Conservation (phyloP, 2,329 filamentous ascomycete species). For the Aspergillus transmontanensis region DNA sequence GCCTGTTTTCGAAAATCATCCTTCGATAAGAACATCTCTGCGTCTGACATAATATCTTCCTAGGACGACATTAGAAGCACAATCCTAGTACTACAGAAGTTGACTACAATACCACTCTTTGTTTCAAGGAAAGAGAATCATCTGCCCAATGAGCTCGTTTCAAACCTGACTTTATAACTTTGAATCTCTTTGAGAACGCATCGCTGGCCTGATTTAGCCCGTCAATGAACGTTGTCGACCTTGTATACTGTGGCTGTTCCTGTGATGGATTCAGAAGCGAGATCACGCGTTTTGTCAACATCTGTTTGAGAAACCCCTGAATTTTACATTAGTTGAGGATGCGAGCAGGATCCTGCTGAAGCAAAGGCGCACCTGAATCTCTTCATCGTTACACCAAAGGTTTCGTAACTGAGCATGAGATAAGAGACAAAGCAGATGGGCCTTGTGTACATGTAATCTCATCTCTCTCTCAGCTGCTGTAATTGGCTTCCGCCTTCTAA, state of each 20-base stretch:
- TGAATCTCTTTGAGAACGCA: slow-evolving; percentile 70
- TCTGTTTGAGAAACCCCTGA: slow-evolving; percentile 56
- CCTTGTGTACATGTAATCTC: slow-evolving; percentile 79
- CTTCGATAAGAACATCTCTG: slow-evolving; percentile 69
- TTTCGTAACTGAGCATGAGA: slow-evolving; percentile 78
- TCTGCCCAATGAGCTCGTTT: slow-evolving; percentile 76
- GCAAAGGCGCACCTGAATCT: slow-evolving; percentile 60
- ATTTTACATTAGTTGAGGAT: slow-evolving; percentile 17
- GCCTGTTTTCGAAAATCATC: slow-evolving; percentile 75
- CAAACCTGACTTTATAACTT: slow-evolving; percentile 70
- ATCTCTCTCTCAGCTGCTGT: slow-evolving; percentile 60
- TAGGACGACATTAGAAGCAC: slow-evolving; percentile 20
- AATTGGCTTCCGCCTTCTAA: slow-evolving; percentile 53
- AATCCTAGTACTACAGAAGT: slow-evolving; percentile 15
- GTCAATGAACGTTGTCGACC: slow-evolving; percentile 74
- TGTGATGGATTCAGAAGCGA: slow-evolving; percentile 69
- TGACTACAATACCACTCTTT: slow-evolving; percentile 46
- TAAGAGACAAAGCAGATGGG: slow-evolving; percentile 80
- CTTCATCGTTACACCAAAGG: slow-evolving; percentile 79
- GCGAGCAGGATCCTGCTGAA: neutral
- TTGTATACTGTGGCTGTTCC: slow-evolving; percentile 71
- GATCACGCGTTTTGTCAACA: slow-evolving; percentile 68
- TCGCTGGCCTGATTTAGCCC: slow-evolving; percentile 71
- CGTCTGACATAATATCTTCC: slow-evolving; percentile 63
- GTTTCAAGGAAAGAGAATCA: slow-evolving; percentile 60